These are phyloP conservation scores for Botryotinia convoluta DNA, from an alignment of 2,329 filamentous ascomycete species.

Conservation along the genomic window DNA sequence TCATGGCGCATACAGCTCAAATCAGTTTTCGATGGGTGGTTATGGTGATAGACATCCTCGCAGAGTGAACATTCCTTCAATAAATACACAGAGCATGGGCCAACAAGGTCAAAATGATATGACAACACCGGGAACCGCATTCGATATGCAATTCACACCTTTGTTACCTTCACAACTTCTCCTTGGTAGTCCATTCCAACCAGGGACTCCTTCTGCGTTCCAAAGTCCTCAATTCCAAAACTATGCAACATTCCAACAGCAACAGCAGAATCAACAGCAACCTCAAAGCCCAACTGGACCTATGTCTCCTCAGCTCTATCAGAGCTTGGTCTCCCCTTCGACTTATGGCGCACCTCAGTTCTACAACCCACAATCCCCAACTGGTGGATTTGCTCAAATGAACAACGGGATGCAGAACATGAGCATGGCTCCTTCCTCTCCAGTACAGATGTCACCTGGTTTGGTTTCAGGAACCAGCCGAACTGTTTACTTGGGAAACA, in stretches of 20 bases:
- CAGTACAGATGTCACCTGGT: constrained; percentile 73
- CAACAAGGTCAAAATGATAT: constrained; percentile 63
- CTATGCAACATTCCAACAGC: constrained; percentile 72
- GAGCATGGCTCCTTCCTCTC: constrained; percentile 62
- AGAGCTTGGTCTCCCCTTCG: constrained; percentile 81
- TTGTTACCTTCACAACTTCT: constrained; percentile 91
- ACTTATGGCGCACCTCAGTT: constrained; percentile 79
- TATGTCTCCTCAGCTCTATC: constrained; percentile 80
- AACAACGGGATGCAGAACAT: constrained; percentile 46
- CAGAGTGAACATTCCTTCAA: constrained; percentile 80
- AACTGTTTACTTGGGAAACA: constrained; percentile 96
- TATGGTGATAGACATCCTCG: constrained; percentile 86
- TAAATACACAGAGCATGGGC: constrained; percentile 76
- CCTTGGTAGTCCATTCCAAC: constrained; percentile 94
- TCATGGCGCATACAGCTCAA: constrained; percentile 86
- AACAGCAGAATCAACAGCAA: constrained; percentile 45
- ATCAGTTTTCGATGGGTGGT: constrained; percentile 66
- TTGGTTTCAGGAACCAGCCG: constrained; percentile 88
- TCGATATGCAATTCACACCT: constrained; percentile 98
- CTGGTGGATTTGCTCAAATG: constrained; percentile 60
- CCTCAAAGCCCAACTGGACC: constrained; percentile 73
- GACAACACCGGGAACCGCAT: constrained; percentile 81
- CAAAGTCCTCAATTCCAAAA: constrained; percentile 88
- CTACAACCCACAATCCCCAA: constrained; percentile 82
- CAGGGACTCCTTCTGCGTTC: constrained; percentile 86